Evolutionary conservation across 768 basidiomycete genomes (phyloP).

Genomic region (Boletus coccyginus): DNA sequence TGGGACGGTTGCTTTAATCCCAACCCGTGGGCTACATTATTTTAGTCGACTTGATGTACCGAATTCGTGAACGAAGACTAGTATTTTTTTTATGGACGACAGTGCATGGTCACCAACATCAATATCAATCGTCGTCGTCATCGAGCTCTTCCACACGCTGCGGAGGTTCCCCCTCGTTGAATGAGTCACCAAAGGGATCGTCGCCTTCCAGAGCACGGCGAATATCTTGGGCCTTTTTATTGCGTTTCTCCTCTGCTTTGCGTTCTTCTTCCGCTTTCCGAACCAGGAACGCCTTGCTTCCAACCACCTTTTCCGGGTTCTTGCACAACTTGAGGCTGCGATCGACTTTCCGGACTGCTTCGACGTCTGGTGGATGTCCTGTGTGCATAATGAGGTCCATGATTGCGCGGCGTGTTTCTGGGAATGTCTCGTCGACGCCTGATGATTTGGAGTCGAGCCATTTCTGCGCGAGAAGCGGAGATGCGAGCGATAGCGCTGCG

Average conservation of each 20-base stretch:
- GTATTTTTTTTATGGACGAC: neutral
- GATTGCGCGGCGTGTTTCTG: conserved; percentile 39
- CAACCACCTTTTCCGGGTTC: conserved; percentile 93
- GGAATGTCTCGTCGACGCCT: conserved; percentile 5
- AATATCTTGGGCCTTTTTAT: conserved; percentile 52
- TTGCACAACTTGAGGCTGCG: conserved; percentile 83
- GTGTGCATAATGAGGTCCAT: conserved; percentile 50
- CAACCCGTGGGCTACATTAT: conserved; percentile 22
- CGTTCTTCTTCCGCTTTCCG: conserved; percentile 72
- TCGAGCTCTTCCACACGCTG: conserved; percentile 36
- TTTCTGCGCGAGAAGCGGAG: conserved; percentile 53
- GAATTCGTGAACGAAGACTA: neutral
- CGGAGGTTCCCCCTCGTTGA: conserved; percentile 36
- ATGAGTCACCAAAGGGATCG: conserved; percentile 70
- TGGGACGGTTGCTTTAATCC: conserved; percentile 15
- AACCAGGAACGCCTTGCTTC: conserved; percentile 77
- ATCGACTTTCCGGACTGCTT: conserved; percentile 86
- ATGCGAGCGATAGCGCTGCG: conserved; percentile 66
- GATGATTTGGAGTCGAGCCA: conserved; percentile 54
- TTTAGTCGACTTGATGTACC: neutral
- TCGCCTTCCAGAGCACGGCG: conserved; percentile 45
- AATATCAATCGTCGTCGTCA: conserved; percentile 43
- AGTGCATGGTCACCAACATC: neutral
- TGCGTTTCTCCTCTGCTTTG: conserved; percentile 66
- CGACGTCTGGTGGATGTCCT: conserved; percentile 70